A percentile compares a stretch with the other conserved stretches of the same genome.
Evolutionary conservation across 2,329 filamentous ascomycete species (phyloP).

Genomic region (Ciborinia camelliae): DNA sequence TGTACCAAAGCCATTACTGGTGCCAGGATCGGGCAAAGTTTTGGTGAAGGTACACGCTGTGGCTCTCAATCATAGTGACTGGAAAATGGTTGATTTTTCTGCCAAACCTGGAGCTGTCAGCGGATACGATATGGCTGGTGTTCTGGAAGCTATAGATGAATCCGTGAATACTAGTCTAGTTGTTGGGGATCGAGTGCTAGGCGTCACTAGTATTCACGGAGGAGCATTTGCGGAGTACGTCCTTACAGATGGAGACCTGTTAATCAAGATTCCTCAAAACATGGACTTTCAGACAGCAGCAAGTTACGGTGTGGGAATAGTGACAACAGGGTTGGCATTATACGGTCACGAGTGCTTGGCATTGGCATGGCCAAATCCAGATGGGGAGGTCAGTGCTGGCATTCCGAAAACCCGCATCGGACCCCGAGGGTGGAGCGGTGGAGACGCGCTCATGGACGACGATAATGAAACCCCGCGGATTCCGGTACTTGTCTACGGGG

Average conservation of each 20-base stretch:
- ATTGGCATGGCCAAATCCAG: neutral
- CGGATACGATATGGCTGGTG: slow-evolving; percentile 17
- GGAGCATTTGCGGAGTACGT: slow-evolving; percentile 20
- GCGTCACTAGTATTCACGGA: slow-evolving; percentile 15
- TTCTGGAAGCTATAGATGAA: slow-evolving; percentile 9
- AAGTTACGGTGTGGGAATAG: slow-evolving; percentile 2
- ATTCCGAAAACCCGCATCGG: slow-evolving; percentile 8
- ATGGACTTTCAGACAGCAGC: slow-evolving; percentile 4
- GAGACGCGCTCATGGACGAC: neutral
- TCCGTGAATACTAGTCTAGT: neutral
- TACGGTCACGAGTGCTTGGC: slow-evolving; percentile 4
- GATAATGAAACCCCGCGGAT: neutral
- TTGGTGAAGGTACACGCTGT: slow-evolving; percentile 9
- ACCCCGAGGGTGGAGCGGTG: slow-evolving; percentile 16
- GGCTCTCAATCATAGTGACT: slow-evolving; percentile 18
- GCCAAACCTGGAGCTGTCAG: slow-evolving; percentile 15
- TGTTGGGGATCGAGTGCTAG: slow-evolving; percentile 17
- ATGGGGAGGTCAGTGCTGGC: neutral
- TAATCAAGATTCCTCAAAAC: slow-evolving; percentile 9
- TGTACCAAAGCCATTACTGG: neutral
- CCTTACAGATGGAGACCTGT: slow-evolving; percentile 1
- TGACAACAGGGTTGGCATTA: slow-evolving; percentile 12
- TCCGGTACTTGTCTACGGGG: slow-evolving; percentile 19
- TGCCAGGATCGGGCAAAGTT: neutral
- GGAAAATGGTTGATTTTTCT: slow-evolving; percentile 17